These are phyloP conservation scores for Phytophthora quininea DNA, from an alignment of 352 stramenopile genomes.

Conservation along the genomic window DNA sequence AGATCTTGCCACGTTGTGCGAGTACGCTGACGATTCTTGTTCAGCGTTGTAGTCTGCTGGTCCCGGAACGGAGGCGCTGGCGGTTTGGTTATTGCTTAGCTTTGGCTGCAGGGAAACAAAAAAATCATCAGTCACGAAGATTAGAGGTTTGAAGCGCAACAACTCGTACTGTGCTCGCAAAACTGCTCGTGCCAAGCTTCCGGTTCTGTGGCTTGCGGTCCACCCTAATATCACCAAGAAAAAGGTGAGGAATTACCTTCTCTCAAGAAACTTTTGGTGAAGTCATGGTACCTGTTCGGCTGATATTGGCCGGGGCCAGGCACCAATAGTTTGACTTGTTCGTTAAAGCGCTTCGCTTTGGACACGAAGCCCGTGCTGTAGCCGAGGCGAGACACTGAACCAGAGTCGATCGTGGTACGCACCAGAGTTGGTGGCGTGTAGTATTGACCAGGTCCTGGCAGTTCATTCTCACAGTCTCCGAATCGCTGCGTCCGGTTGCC, in stretches of 20 bases:
- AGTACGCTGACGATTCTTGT: constrained; percentile 42
- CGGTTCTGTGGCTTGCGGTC: constrained; percentile 61
- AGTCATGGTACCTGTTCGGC: constrained; percentile 39
- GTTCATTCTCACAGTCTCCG: constrained; percentile 71
- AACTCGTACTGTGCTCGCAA: constrained; percentile 52
- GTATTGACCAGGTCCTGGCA: constrained; percentile 71
- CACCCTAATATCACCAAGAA: constrained; percentile 25
- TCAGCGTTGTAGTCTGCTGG: constrained; percentile 61
- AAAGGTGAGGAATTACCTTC: not conserved
- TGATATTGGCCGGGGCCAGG: constrained; percentile 76
- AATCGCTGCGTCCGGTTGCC: constrained; percentile 73
- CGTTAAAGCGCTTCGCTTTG: constrained; percentile 75
- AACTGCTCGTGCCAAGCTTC: constrained; percentile 74
- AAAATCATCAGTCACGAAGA: not conserved
- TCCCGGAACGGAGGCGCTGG: constrained; percentile 34
- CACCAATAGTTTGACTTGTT: constrained; percentile 49
- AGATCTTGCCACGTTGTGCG: constrained; percentile 61
- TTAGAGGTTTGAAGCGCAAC: no score
- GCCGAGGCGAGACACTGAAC: constrained; percentile 73
- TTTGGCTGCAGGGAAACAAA: constrained; percentile 27
- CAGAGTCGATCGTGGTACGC: constrained; percentile 63
- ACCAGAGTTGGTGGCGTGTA: constrained; percentile 70
- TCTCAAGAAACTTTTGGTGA: no score
- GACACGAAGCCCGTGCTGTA: constrained; percentile 83
- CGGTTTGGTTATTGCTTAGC: constrained; percentile 38